These are phyloP conservation scores for Plasmodium gaboni DNA, from an alignment of 169 alveolate species.

Conservation along the genomic window DNA sequence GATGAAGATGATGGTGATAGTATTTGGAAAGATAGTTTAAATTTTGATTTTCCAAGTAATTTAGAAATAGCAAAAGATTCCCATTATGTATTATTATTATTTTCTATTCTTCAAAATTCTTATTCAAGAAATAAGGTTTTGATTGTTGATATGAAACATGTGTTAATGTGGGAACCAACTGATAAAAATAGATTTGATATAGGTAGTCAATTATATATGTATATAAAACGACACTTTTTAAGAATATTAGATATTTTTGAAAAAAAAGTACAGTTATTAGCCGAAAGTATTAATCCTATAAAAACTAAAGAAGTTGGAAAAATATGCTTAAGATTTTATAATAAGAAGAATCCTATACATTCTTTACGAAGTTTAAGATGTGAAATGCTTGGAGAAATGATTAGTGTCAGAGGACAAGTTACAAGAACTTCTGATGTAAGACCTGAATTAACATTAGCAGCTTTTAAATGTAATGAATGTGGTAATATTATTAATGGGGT, in stretches of 20 bases:
- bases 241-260: constrained; percentile 85
- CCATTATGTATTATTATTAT: constrained; percentile 52
- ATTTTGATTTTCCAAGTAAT: constrained; percentile 76
- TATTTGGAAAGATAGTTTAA: constrained; percentile 70
- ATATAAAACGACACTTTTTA: constrained; percentile 82
- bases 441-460: constrained; percentile 95
- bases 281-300: constrained; percentile 77
- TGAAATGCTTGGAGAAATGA: constrained; percentile 94
- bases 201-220: constrained; percentile 82
- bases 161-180: constrained; percentile 83
- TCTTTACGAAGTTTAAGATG: constrained; percentile 85
- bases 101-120: constrained; percentile 71
- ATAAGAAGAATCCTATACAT: constrained; percentile 79
- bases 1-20: constrained; percentile 79
- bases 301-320: constrained; percentile 80
- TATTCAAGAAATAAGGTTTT: constrained; percentile 82
- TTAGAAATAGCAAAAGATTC: constrained; percentile 78
- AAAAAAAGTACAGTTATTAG: constrained; percentile 82
- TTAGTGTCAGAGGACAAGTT: constrained; percentile 95
- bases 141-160: constrained; percentile 82
- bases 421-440: constrained; percentile 98
- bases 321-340: constrained; percentile 81
- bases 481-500: constrained; percentile 91
- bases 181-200: constrained; percentile 77
- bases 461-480: constrained; percentile 95